Conservation (phyloP, 805 yeast species). For the Pichia paraexigua region DNA sequence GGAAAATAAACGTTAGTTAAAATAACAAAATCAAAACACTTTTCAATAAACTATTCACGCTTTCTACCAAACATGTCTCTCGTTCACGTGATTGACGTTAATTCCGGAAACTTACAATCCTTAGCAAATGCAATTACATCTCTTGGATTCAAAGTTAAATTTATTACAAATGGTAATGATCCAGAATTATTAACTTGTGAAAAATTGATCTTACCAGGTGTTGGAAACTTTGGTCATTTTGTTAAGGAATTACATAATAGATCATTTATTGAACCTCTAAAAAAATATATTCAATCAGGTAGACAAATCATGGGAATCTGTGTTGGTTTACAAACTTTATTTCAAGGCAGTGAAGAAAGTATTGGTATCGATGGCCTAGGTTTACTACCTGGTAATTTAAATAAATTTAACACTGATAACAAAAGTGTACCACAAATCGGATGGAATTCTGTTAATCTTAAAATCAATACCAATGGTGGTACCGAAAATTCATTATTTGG, state of each 20-base stretch:
- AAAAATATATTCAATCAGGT: slow-evolving; percentile 63
- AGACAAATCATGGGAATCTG: slow-evolving; percentile 93
- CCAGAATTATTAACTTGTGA: slow-evolving; percentile 40
- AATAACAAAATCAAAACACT: too few relatives aligned
- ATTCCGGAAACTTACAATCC: slow-evolving; percentile 90
- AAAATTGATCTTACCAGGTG: slow-evolving; percentile 83
- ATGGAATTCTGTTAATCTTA: slow-evolving; percentile 52
- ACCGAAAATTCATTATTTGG: slow-evolving; percentile 41
- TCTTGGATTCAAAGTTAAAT: slow-evolving; percentile 62
- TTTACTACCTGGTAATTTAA: slow-evolving; percentile 43
- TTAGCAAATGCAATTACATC: slow-evolving; percentile 76
- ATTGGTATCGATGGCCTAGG: slow-evolving; percentile 42
- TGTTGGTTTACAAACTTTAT: slow-evolving; percentile 88
- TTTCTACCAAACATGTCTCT: slow-evolving; percentile 11
- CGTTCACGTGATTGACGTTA: slow-evolving; percentile 82
- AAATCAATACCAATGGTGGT: not conserved
- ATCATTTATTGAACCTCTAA: slow-evolving; percentile 59
- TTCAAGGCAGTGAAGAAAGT: slow-evolving; percentile 67
- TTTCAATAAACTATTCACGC: too few relatives aligned
- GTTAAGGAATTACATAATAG: slow-evolving; percentile 58
- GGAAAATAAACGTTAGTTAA: too few relatives aligned
- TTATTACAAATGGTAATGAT: slow-evolving; percentile 53
- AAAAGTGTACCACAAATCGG: slow-evolving; percentile 97
- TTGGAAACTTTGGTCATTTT: slow-evolving; percentile 94
- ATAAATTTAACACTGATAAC: slow-evolving; percentile 49